Evolutionary conservation across 2,329 filamentous ascomycete species (phyloP).

Genomic region (Fusarium sp.): DNA sequence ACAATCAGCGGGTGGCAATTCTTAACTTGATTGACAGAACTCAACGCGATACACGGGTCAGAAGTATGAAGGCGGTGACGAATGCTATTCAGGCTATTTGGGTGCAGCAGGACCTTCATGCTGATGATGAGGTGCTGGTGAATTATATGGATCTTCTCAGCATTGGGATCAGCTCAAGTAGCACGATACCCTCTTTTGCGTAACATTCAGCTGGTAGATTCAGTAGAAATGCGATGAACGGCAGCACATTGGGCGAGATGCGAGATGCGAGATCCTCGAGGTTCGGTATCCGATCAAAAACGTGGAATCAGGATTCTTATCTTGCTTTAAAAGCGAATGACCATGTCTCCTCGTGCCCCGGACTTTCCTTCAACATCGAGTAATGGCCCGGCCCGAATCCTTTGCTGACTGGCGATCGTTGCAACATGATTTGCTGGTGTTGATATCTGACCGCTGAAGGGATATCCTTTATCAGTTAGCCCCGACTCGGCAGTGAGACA

Average conservation of each 20-base stretch:
- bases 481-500: conserved; percentile 3
- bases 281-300: neutral
- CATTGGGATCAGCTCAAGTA: conserved; percentile 24
- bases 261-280: neutral
- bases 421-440: neutral
- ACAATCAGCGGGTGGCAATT: conserved; percentile 46
- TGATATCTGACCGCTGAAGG: neutral
- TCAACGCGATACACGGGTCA: conserved; percentile 15
- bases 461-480: neutral
- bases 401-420: neutral
- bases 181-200: conserved; percentile 22
- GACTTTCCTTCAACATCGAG: neutral
- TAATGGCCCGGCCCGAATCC: neutral
- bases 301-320: neutral
- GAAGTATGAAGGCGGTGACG: conserved; percentile 41
- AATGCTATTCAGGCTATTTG: conserved; percentile 45
- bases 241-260: too few relatives aligned
- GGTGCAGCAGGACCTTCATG: conserved; percentile 50
- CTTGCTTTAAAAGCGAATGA: neutral
- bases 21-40: conserved; percentile 47
- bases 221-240: neutral
- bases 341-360: neutral
- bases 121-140: conserved; percentile 45
- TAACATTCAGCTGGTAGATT: neutral
- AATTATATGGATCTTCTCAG: conserved; percentile 45